Base-by-base conservation (phyloP, 2,329 filamentous ascomycete species). In the Penicillium sp. region DNA sequence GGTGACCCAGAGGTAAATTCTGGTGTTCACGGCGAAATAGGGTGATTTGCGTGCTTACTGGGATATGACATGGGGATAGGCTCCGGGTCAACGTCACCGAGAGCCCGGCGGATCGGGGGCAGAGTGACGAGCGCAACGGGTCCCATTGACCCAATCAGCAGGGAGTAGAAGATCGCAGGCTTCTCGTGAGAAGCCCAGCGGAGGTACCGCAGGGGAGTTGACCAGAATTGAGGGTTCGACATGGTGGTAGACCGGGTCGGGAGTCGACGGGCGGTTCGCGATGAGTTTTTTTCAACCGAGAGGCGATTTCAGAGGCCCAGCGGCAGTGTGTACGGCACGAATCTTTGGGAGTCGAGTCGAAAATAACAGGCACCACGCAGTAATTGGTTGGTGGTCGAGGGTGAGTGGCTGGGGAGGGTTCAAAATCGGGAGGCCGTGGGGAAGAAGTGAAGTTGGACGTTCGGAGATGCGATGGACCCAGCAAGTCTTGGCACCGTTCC, bases 51-150 rank as follows among this genome's bases (percentile, higher is more conserved):
- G 20, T 35, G 85, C 91, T 76, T 86, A 98, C 94, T 86, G 61
- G 95, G 95, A 83, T 98, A 99, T 75, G 92, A 96, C 77, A 93
- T 80, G 35, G 95, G 95, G 65, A 98, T 88, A 58, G 83, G 85
- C 64, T 86, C 81, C 64, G 89, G 85, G 69, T 88, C 84, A 68
- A 87, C 80, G 75, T 96, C 92, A 69, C 93, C 93, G 58, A 96
- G 77, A 64, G 81, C 82, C 63, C 82, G 79, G 75, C 93, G 83
- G 68, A 96, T 81, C 50, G 91, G 90, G 45, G 93, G 92, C 1
- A 91, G 88, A 58, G 84, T 82, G 60, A 89, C 76, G 64, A 96
- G 81, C 59, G 86, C 80, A 58, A 90, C 77, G 38, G 94, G 95
- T 11, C 92, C 92, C 57, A 86, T 71, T 65, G 78, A 81, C 68